phyloP scores from a whole-genome alignment of 2,329 filamentous ascomycete species.

The Pseudocercospora vitis region DNA sequence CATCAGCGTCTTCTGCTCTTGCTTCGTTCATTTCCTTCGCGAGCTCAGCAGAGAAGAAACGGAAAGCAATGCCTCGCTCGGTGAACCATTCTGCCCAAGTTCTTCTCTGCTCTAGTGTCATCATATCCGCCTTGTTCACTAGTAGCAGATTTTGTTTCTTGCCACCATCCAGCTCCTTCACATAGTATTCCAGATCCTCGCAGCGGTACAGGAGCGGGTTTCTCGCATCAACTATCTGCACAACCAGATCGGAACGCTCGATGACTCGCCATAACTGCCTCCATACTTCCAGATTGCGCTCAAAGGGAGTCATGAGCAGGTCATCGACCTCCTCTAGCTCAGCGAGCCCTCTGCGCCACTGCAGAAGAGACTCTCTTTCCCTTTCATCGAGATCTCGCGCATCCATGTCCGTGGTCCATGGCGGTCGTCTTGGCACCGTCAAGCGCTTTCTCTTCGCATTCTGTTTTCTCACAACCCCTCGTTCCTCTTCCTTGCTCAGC shows the following conservation, averaged over 20 bases:
- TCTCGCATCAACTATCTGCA: constrained; percentile 96
- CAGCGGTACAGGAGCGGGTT: constrained; percentile 93
- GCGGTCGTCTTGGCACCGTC: constrained; percentile 84
- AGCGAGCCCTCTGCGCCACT: constrained; percentile 87
- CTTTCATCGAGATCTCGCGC: constrained; percentile 73
- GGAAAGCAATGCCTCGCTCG: constrained; percentile 78
- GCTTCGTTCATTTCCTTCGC: constrained; percentile 87
- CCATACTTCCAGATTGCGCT: constrained; percentile 97
- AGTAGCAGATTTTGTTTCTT: constrained; percentile 82
- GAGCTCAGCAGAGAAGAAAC: constrained; percentile 91
- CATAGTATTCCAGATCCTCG: constrained; percentile 89
- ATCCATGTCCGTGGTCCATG: constrained; percentile 85
- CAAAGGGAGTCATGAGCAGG: constrained; percentile 94
- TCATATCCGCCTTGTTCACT: constrained; percentile 99
- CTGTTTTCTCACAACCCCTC: constrained; percentile 75
- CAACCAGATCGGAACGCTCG: constrained; percentile 89
- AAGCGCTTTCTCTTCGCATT: constrained; percentile 73
- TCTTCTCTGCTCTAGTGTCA: constrained; percentile 79
- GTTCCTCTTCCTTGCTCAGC: constrained; percentile 80
- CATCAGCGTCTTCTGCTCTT: constrained; percentile 50
- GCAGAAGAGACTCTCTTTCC: constrained; percentile 77
- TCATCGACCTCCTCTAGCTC: constrained; percentile 94
- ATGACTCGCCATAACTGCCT: constrained; percentile 97
- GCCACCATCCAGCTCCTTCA: constrained; percentile 78
- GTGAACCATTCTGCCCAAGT: constrained; percentile 87